phyloP scores from a whole-genome alignment of 345 rosid species.

The Turnera subulata region DNA sequence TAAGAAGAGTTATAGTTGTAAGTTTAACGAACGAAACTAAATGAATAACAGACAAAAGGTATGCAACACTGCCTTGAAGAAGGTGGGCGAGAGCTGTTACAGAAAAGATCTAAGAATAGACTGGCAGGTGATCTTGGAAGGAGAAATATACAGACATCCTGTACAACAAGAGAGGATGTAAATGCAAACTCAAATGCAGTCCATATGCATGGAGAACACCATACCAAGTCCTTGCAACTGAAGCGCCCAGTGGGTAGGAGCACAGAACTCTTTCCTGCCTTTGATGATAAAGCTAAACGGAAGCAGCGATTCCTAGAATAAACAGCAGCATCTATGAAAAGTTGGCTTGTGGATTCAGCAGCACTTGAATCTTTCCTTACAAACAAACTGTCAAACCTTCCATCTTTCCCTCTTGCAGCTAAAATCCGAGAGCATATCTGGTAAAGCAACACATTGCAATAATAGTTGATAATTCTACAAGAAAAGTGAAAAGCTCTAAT shows the following conservation, averaged over 20 bases:
- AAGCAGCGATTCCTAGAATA: constrained; percentile 95
- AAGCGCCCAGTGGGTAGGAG: constrained; percentile 85
- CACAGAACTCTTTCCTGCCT: constrained; percentile 82
- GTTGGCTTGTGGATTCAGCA: constrained; percentile 39
- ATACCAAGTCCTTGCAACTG: constrained; percentile 78
- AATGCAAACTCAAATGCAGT: neutral
- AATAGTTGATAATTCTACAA: constrained; percentile 11
- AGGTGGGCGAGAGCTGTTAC: too few relatives aligned
- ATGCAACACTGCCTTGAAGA: too few relatives aligned
- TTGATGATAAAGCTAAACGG: constrained; percentile 82
- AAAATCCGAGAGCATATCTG: constrained; percentile 77
- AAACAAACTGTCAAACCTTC: constrained; percentile 46
- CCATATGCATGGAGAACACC: constrained; percentile 16
- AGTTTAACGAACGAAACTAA: too few relatives aligned
- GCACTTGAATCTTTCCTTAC: constrained; percentile 61
- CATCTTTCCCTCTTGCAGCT: constrained; percentile 48
- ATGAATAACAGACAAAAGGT: too few relatives aligned
- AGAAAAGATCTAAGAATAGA: too few relatives aligned
- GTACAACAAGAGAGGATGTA: too few relatives aligned
- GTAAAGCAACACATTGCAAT: constrained; percentile 14
- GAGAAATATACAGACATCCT: too few relatives aligned
- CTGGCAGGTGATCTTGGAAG: too few relatives aligned
- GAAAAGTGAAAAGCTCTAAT: neutral
- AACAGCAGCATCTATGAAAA: constrained; percentile 88
- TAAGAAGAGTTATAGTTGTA: too few relatives aligned